Evolutionary conservation across 2,329 filamentous ascomycete genomes (phyloP), one percentile per base, ranked within the genome.

Genomic region (Paraconiothyrium brasiliense): DNA sequence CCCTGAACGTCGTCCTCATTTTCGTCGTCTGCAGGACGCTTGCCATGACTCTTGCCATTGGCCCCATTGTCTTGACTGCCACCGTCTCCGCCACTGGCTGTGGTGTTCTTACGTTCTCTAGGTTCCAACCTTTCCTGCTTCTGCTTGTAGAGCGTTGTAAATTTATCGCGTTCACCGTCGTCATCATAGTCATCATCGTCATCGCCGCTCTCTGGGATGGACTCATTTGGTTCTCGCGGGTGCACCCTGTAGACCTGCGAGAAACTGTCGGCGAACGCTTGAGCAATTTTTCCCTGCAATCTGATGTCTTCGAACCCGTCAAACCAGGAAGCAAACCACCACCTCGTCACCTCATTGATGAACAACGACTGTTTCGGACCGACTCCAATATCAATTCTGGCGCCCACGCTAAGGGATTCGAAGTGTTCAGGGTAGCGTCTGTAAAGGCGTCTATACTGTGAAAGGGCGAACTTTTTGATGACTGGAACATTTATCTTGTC

Each of bases 331-430:
- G 49, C 49, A 24, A 52, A 52, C 49, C 49, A 52, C 49, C 49
- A 52, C 13, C 49, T 35, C n/a, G 49, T 52, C 16, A 52, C 32
- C 16, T 52, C 49, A n/a, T 52, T 39, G 49, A 52, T 39, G 49
- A 52, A 52, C 2, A 52, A 20, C 32, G 9, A 8, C 20, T 52
- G 32, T 7, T 39, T 52, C 6, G 32, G 9, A 2, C 49, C n/a
- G n/a, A 52, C 10, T 4, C 49, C 34, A 14, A 52, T 4, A 34
- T 52, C 49, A 1, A 52, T 11, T 14, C 49, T 24, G 1, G 35
- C 37, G 1, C 50, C 50, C n/a, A 54, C 35, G 13, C 41, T 20
- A 11, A 54, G 35, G 3, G 50, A 54, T 11, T 43, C 20, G 20
- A 41, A 54, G 3, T 27, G 20, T 8, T 30, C 14, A 6, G 35